A percentile compares a stretch with the other conserved stretches of the same genome.
Conservation (phyloP, 192 early-diverging fungal species). For the Rhizoclosmatium globosum region DNA sequence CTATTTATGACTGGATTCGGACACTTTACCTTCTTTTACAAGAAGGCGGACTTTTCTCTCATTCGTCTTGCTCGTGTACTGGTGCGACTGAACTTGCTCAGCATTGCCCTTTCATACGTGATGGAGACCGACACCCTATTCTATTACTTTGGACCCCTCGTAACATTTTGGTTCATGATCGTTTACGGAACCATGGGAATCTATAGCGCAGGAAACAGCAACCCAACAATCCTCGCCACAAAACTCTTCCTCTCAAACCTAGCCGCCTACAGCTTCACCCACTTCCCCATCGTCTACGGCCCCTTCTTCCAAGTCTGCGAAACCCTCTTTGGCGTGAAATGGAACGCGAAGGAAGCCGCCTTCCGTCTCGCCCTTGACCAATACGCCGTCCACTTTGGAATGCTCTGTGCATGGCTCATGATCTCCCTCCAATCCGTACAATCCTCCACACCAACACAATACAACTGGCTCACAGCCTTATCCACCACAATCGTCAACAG, state of each 20-base stretch:
- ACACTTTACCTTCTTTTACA: constrained; percentile 76
- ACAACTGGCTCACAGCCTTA: not conserved
- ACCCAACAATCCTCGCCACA: constrained; percentile 49
- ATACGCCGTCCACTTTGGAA: constrained; percentile 74
- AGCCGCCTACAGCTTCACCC: constrained; percentile 45
- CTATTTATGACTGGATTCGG: constrained; percentile 88
- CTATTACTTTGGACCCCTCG: constrained; percentile 84
- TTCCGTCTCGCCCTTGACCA: constrained; percentile 77
- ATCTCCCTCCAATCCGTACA: constrained; percentile 46
- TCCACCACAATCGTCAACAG: not conserved
- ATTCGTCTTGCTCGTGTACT: constrained; percentile 69
- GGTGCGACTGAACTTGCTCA: constrained; percentile 74
- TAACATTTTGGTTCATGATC: constrained; percentile 72
- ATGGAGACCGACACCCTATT: constrained; percentile 77
- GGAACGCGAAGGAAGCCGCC: constrained; percentile 73
- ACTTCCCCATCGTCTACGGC: constrained; percentile 52
- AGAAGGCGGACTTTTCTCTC: constrained; percentile 73
- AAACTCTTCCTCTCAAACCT: constrained; percentile 60
- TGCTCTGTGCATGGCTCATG: constrained; percentile 63
- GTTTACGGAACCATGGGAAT: constrained; percentile 74
- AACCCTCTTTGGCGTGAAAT: constrained; percentile 56
- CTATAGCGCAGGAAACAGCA: constrained; percentile 55
- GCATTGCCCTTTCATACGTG: constrained; percentile 66
- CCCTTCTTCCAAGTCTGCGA: constrained; percentile 53
- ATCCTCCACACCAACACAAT: not conserved